Evolutionary conservation across 2,329 filamentous ascomycete species (phyloP).

Genomic region (Cucurbitaria berberidis): DNA sequence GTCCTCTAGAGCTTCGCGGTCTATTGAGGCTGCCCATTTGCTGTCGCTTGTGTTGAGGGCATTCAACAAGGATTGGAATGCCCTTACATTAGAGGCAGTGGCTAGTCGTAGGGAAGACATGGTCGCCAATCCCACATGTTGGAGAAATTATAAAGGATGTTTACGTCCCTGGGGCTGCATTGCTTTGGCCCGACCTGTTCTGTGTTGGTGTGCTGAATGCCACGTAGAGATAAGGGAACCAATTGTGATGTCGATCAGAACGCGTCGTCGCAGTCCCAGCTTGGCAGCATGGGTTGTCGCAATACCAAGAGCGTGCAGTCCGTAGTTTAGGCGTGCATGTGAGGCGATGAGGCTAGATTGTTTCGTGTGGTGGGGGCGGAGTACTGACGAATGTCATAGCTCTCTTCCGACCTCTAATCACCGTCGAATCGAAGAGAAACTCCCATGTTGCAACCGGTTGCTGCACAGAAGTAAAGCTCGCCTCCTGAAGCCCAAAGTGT

Average conservation of each 20-base stretch:
- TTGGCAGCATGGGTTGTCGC: no score
- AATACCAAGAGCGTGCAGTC: slow-evolving; percentile 4
- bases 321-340: neutral
- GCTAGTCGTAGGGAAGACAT: slow-evolving; percentile 38
- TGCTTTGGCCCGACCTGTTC: neutral
- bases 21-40: slow-evolving; percentile 23
- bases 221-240: neutral
- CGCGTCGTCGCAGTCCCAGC: neutral
- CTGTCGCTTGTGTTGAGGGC: slow-evolving; percentile 22
- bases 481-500: neutral
- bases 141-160: neutral
- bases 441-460: neutral
- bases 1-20: slow-evolving; percentile 41
- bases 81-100: slow-evolving; percentile 37
- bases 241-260: neutral
- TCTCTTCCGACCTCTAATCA: slow-evolving; percentile 3
- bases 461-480: neutral
- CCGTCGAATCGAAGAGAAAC: slow-evolving; percentile 1
- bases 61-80: slow-evolving; percentile 34
- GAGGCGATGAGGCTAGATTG: slow-evolving; percentile 3
- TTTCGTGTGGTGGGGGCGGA: slow-evolving; percentile 15
- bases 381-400: slow-evolving; percentile 6
- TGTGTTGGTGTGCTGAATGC: neutral
- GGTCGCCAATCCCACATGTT: slow-evolving; percentile 16
- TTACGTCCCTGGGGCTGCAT: neutral